A percentile compares a stretch with the other conserved stretches of the same genome.
Evolutionary conservation across 345 rosid genomes (phyloP).

Genomic region (Arabidopsis arenosa): DNA sequence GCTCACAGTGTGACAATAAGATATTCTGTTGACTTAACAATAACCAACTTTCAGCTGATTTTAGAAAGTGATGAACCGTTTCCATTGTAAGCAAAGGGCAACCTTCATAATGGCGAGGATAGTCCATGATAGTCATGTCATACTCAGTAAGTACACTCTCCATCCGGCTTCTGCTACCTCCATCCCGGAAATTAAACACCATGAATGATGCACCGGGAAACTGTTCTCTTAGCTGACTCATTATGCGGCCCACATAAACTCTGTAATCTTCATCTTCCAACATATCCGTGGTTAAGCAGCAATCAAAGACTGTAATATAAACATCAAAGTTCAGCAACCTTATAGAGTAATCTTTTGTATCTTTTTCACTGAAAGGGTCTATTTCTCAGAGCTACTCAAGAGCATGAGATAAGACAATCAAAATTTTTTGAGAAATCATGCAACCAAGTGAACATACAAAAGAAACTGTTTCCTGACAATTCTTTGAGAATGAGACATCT

Average conservation of each 20-base stretch:
- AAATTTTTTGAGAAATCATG: background rate
- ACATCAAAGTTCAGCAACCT: conserved; percentile 36
- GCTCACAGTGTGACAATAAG: conserved; percentile 71
- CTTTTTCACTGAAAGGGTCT: conserved; percentile 2
- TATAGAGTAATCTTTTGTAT: conserved; percentile 15
- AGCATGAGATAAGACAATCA: background rate
- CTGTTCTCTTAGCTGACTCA: conserved; percentile 59
- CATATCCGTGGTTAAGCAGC: conserved; percentile 66
- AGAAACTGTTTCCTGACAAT: background rate
- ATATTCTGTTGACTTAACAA: conserved; percentile 65
- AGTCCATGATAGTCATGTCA: conserved; percentile 86
- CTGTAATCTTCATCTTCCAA: conserved; percentile 59
- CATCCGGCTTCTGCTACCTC: conserved; percentile 59
- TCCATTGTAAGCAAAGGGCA: conserved; percentile 78
- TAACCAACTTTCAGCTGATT: conserved; percentile 79
- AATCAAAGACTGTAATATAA: conserved; percentile 58
- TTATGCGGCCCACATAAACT: conserved; percentile 60
- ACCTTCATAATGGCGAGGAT: conserved; percentile 78
- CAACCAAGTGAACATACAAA: too few relatives aligned
- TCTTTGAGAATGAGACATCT: background rate
- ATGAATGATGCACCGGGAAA: conserved; percentile 69
- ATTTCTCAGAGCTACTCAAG: background rate
- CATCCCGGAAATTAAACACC: conserved; percentile 80
- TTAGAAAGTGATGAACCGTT: conserved; percentile 68
- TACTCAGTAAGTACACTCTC: conserved; percentile 57